Percentiles rank a stretch among this genome's conserved stretches.
phyloP scores from a whole-genome alignment of 257 asterid genomes.

The Fraxinus americana region DNA sequence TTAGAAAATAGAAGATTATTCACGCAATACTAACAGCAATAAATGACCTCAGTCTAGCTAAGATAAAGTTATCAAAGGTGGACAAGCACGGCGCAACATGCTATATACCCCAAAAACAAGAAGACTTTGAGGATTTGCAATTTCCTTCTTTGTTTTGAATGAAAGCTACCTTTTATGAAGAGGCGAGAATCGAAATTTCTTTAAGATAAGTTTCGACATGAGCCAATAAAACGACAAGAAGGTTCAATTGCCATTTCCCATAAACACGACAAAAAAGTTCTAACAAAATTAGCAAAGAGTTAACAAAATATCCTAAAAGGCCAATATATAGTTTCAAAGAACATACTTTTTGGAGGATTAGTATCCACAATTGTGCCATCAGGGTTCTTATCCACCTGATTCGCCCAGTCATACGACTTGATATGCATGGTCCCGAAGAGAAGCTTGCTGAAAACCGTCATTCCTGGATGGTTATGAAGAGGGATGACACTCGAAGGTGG shows the following conservation, averaged over 20 bases:
- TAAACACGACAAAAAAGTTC: neutral
- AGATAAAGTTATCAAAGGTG: neutral
- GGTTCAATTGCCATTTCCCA: neutral
- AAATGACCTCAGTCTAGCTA: neutral
- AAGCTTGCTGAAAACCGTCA: slow-evolving; percentile 93
- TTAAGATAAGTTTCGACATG: too few relatives aligned
- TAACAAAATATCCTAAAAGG: neutral
- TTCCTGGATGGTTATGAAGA: slow-evolving; percentile 91
- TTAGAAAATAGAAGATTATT: slow-evolving; percentile 6
- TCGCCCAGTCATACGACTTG: slow-evolving; percentile 71
- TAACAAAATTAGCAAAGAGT: neutral
- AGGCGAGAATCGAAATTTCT: neutral
- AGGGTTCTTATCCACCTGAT: slow-evolving; percentile 26
- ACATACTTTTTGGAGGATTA: slow-evolving; percentile 41
- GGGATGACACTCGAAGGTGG: slow-evolving; percentile 88
- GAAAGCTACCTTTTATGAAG: neutral
- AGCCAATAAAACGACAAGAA: too few relatives aligned
- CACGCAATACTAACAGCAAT: too few relatives aligned
- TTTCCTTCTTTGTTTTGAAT: neutral
- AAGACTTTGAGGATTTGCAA: neutral
- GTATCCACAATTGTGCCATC: slow-evolving; percentile 24
- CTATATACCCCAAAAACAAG: neutral
- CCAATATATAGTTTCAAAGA: slow-evolving; percentile 1
- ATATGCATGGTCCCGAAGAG: slow-evolving; percentile 91
- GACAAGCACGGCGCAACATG: too few relatives aligned